Evolutionary conservation across 2,329 filamentous ascomycete genomes (phyloP), one percentile per base, ranked within the genome.

Genomic region (Colletotrichum spinosum): DNA sequence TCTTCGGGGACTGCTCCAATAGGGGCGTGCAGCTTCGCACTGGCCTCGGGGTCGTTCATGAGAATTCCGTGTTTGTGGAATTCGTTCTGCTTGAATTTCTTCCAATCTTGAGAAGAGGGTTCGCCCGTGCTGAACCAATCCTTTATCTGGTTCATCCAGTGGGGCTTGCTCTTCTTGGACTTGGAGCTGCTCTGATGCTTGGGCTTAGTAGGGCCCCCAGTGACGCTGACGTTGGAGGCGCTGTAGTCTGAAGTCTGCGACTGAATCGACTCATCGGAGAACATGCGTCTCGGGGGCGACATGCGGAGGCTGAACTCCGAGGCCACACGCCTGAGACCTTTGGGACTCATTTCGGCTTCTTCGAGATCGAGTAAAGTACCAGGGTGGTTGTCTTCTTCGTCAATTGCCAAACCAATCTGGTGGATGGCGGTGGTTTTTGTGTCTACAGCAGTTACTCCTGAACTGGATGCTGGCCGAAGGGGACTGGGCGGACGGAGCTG

Each of bases 121-220:
- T 86, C 84, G 52, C 79, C 82, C 25, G 79, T 76, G 2, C 77
- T 76, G 8, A 85, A 71, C 84, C 84, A 86, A 49, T 76, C 78
- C 64, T 83, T 86, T 52, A 84, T 71, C 35, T 81, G 78, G 7
- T 73, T 73, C 25, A 83, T 60, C 79, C 82, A 84, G 42, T 73
- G 69, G n/a, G 59, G 55, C 65, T 72, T 76, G 42, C 67, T 60
- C 46, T 76, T 74, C 55, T 73, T 75, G 15, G 50, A 59, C 57
- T 74, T 78, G 35, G 70, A 56, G 39, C 74, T 74, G 17, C 63
- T 41, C 48, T 67, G 35, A 39, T 56, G 48, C 41, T 48, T 59
- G 58, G 67, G 45, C 67, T 44, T 56, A 4, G 53, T 50, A 5
- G 63, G 58, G 33, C 37, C 57, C 49, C 48, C 42, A 41, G 44